Base-by-base conservation (phyloP, 306 rosid species). In the Citrullus colocynthis region DNA sequence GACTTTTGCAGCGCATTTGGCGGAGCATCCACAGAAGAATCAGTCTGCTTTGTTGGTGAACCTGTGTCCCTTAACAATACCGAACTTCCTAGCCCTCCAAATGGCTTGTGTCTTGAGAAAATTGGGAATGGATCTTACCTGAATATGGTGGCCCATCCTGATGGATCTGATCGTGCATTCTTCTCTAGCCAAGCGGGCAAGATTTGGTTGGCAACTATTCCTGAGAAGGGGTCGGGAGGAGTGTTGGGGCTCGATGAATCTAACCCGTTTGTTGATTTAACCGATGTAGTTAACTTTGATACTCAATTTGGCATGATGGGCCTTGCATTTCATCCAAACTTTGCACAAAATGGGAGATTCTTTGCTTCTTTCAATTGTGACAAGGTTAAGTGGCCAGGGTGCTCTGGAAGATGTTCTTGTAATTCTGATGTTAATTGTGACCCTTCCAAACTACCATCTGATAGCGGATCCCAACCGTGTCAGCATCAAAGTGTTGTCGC, bases 331-430 rank as follows among this genome's bases (percentile, higher is more conserved):
- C 99, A 96, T 85, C 99, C 98, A 2, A 79, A 92, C 60, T 96
- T 96, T 4, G 85, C 84, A 0, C 75, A 86, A 58, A 96, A 96
- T 51, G 99, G 99, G 7, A 81, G 99, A 52, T 93, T 96, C 88
- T 96, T 91, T 77, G 98, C 96, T 77, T 96, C 99, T 3, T 92
- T 92, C 86, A 96, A 90, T 79, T 96, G 99, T 80, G 93, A 96
- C 81, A 96, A 96, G 80, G 83, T 83, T 28, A 87, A 86, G 82
- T 96, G 98, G 96, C 59, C 97, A 6, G 90, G 89, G 67, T 96
- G 99, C 82, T 78, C 82, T n/a, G 98, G 99, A 86, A 88, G 92
- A 85, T 96, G 99, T 81, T 83, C 99, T 13, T 96, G 99, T 77
- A 88, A 96, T 83, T 96, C 97, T 51, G 96, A 89, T 77, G 98